A percentile compares a stretch with the other conserved stretches of the same genome.
These are phyloP conservation scores for Fusarium sp. DNA, from an alignment of 2,329 filamentous ascomycete genomes.

Conservation along the genomic window DNA sequence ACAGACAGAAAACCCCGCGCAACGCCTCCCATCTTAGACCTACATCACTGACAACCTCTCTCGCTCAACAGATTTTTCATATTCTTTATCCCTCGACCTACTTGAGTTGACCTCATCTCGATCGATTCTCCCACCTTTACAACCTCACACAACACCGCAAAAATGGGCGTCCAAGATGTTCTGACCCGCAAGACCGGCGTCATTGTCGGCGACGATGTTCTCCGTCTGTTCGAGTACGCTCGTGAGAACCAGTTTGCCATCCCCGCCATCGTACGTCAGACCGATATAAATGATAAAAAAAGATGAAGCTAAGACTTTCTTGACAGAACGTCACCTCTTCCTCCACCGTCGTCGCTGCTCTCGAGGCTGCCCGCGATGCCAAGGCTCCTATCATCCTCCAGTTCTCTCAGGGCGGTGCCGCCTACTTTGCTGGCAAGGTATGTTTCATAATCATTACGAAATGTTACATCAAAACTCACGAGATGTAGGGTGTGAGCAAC, in stretches of 20 bases:
- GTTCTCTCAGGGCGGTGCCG: conserved; percentile 91
- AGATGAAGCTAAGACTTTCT: conserved; percentile 2
- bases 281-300: background rate
- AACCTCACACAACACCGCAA: conserved; percentile 43
- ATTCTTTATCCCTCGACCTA: conserved; percentile 31
- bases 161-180: conserved; percentile 55
- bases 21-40: conserved; percentile 33
- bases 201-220: conserved; percentile 66
- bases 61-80: conserved; percentile 40
- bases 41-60: conserved; percentile 38
- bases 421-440: conserved; percentile 91
- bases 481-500: conserved; percentile 78
- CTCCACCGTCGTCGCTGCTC: conserved; percentile 79
- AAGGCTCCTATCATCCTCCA: conserved; percentile 95
- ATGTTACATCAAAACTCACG: conserved; percentile 27
- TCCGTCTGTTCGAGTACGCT: conserved; percentile 86
- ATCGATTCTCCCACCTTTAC: conserved; percentile 16
- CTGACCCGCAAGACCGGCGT: conserved; percentile 66
- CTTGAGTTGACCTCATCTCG: conserved; percentile 26
- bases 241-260: conserved; percentile 90
- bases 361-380: conserved; percentile 93
- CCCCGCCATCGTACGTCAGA: conserved; percentile 73
- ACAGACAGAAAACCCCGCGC: conserved; percentile 43
- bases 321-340: conserved; percentile 89
- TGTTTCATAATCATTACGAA: conserved; percentile 11